Percentiles rank a stretch among this genome's conserved stretches.
Evolutionary conservation across 306 rosid species (phyloP).

Genomic region (Inga oerstediana): DNA sequence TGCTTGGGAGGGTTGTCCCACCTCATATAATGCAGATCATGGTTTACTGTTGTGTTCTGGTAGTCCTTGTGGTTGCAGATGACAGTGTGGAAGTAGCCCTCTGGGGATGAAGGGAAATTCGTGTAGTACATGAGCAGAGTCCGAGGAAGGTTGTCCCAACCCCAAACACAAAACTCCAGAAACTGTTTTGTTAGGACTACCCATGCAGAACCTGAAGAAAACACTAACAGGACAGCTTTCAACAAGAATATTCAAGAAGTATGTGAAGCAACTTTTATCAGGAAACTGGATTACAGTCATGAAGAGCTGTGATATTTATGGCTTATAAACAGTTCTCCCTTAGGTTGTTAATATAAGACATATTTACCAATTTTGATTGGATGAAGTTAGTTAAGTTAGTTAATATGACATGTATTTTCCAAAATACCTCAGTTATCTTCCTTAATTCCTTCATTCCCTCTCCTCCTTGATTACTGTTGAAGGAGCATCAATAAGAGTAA

Average conservation of each 20-base stretch:
- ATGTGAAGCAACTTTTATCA: not conserved
- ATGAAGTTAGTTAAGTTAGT: too few relatives aligned
- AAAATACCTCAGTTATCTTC: too few relatives aligned
- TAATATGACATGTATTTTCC: too few relatives aligned
- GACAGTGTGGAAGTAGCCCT: conserved; percentile 91
- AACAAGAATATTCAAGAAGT: not conserved
- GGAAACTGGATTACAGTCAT: not conserved
- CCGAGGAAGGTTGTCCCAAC: conserved; percentile 96
- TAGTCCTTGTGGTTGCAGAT: conserved; percentile 90
- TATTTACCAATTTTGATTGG: too few relatives aligned
- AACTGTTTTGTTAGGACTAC: conserved; percentile 71
- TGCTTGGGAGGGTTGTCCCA: conserved; percentile 82
- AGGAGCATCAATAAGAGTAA: too few relatives aligned
- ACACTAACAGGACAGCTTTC: conserved; percentile 3
- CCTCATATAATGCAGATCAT: conserved; percentile 69
- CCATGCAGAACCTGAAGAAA: conserved; percentile 78
- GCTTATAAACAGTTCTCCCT: not conserved
- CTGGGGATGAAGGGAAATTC: conserved; percentile 72
- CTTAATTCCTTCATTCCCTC: too few relatives aligned
- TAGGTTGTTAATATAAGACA: too few relatives aligned
- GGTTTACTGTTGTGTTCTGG: conserved; percentile 86
- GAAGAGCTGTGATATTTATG: not conserved
- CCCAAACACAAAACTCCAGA: conserved; percentile 77
- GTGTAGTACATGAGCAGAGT: conserved; percentile 89
- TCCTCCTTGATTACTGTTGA: too few relatives aligned